phyloP scores from a whole-genome alignment of 352 stramenopile genomes.

The Pythium brassicae region DNA sequence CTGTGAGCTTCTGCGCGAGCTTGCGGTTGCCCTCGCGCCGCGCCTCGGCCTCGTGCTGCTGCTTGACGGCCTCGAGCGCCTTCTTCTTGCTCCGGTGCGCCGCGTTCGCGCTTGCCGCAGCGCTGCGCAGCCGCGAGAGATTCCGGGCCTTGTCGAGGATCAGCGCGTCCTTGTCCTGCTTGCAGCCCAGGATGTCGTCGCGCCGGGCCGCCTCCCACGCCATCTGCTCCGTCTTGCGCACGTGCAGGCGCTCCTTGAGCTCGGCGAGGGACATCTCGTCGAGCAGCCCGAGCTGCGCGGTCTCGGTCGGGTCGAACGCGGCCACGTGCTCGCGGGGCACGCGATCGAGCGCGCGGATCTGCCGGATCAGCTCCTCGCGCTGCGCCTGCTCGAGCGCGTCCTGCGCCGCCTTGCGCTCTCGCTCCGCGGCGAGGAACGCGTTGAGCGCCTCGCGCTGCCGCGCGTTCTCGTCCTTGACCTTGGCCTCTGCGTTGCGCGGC shows the following conservation, averaged over 20 bases:
- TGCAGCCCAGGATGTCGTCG: constrained; percentile 63
- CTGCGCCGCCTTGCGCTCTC: constrained; percentile 51
- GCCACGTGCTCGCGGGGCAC: constrained; percentile 78
- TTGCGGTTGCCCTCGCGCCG: constrained; percentile 63
- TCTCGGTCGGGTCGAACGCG: constrained; percentile 90
- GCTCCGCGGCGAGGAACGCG: constrained; percentile 52
- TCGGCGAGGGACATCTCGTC: constrained; percentile 92
- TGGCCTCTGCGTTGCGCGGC: constrained; percentile 69
- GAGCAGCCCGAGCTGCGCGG: constrained; percentile 77
- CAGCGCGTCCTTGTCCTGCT: constrained; percentile 71
- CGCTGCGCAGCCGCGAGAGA: constrained; percentile 61
- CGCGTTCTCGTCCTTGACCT: constrained; percentile 54
- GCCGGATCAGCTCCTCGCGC: constrained; percentile 82
- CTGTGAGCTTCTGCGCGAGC: constrained; percentile 68
- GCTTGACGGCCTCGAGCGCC: constrained; percentile 41
- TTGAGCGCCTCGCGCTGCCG: constrained; percentile 61
- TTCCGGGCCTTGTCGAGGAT: constrained; percentile 75
- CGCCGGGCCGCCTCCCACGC: constrained; percentile 66
- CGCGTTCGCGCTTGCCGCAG: constrained; percentile 63
- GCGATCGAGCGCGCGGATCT: constrained; percentile 77
- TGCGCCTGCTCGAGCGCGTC: constrained; percentile 66
- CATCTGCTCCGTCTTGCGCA: constrained; percentile 68
- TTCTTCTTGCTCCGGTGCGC: constrained; percentile 49
- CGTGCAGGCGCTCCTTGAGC: constrained; percentile 72
- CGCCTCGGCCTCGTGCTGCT: constrained; percentile 53